Conservation (phyloP, 129 eudicot species). For the sunflower (Helianthus annuus) region DNA sequence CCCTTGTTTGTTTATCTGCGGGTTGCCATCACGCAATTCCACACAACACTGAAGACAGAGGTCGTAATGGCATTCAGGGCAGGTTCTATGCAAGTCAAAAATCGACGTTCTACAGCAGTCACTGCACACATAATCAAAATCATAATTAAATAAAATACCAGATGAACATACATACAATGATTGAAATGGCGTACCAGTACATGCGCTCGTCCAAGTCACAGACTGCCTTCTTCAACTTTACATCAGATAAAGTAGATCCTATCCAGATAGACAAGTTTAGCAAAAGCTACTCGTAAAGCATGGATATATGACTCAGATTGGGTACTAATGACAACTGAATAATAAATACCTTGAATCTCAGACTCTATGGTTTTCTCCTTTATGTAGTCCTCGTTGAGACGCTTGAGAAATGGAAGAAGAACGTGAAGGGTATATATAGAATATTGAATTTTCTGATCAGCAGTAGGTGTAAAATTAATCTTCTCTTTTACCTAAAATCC, state of each 20-base stretch:
- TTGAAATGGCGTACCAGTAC: slow-evolving; percentile 48
- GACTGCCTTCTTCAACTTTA: slow-evolving; percentile 29
- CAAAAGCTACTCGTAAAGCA: neutral
- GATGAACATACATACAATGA: neutral
- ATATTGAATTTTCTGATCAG: slow-evolving; percentile 41
- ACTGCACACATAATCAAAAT: slow-evolving; percentile 40
- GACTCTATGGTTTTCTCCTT: slow-evolving; percentile 68
- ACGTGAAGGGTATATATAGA: slow-evolving; percentile 49
- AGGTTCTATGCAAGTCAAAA: slow-evolving; percentile 65
- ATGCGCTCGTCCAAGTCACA: slow-evolving; percentile 45
- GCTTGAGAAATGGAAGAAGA: slow-evolving; percentile 63
- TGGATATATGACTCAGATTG: neutral
- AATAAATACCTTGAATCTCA: slow-evolving; percentile 62
- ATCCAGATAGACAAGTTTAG: slow-evolving; percentile 15
- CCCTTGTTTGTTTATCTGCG: slow-evolving; percentile 55
- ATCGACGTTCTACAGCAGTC: slow-evolving; percentile 77
- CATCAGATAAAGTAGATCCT: slow-evolving; percentile 45
- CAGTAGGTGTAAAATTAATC: slow-evolving; percentile 16
- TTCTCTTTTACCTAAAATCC: slow-evolving; percentile 34
- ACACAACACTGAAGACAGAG: slow-evolving; percentile 79
- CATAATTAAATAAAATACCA: neutral
- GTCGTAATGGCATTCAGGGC: slow-evolving; percentile 62
- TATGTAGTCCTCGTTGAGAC: slow-evolving; percentile 52
- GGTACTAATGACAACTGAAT: neutral
- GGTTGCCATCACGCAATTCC: slow-evolving; percentile 64